Evolutionary conservation across 2,329 filamentous ascomycete species (phyloP).

Genomic region (Curvularia sp.): DNA sequence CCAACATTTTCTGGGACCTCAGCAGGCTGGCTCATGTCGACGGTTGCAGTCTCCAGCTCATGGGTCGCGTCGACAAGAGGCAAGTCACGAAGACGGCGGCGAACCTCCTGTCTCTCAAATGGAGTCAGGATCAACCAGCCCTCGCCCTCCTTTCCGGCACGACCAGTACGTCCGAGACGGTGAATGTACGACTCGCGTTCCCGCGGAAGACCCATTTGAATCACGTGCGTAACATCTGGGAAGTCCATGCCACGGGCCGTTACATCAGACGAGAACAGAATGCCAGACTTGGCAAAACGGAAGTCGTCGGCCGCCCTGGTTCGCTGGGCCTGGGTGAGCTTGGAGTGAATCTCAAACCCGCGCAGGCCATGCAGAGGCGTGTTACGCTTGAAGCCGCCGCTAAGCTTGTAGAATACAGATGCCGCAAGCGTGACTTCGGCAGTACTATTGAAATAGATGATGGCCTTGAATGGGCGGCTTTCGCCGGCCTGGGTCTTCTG

Average conservation of each 20-base stretch:
- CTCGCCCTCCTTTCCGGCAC: conserved; percentile 75
- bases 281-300: conserved; percentile 65
- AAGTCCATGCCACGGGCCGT: conserved; percentile 63
- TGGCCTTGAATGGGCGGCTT: conserved; percentile 84
- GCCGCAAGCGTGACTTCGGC: conserved; percentile 71
- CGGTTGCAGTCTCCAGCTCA: conserved; percentile 58
- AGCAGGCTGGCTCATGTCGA: conserved; percentile 54
- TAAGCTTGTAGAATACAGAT: conserved; percentile 63
- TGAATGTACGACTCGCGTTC: conserved; percentile 59
- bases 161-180: conserved; percentile 61
- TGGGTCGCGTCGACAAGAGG: conserved; percentile 64
- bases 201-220: conserved; percentile 57
- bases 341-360: conserved; percentile 76
- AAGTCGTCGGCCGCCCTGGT: conserved; percentile 76
- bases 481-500: conserved; percentile 53
- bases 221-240: conserved; percentile 60
- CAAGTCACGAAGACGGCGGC: conserved; percentile 63
- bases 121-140: conserved; percentile 71
- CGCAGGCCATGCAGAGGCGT: conserved; percentile 44
- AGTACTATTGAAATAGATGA: conserved; percentile 87
- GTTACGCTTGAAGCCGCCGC: conserved; percentile 45
- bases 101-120: conserved; percentile 59
- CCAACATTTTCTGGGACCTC: conserved; percentile 53
- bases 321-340: conserved; percentile 72
- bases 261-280: conserved; percentile 59